Evolutionary conservation across 2,329 filamentous ascomycete genomes (phyloP), one percentile per base, ranked within the genome.

Genomic region (Gyromitra esculenta): DNA sequence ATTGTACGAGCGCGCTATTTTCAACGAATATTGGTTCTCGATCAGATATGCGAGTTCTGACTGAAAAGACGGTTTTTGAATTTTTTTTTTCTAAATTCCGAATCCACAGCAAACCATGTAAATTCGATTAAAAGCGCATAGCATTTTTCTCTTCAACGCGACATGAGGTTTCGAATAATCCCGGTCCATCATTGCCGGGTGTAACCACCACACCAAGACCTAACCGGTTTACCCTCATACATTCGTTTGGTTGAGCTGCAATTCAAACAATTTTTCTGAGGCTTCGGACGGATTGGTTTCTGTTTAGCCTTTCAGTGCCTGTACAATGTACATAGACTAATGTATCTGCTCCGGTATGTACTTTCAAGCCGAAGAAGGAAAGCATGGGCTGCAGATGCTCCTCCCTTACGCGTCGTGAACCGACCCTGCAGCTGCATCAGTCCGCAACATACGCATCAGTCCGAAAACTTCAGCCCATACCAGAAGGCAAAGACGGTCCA

Each of bases 361-460:
- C 25, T 31, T 56, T 57, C 25, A 52, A 52, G 31, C 18, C 21
- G 43, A 39, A n/a, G 43, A 13, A 39, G 21, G 50, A 37, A 60
- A 31, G 68, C 7, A 45, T 48, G 25, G 2, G 25, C 25, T 31
- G 25, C 25, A 31, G 25, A 31, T 31, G 37, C 56, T 73, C 41
- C 31, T 50, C 25, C 18, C 69, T 57, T 64, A 48, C 59, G 68
- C 68, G 48, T 72, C n/a, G 56, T 69, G 71, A 62, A 45, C 64
- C 65, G 57, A 41, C 57, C 21, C 50, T 75, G 72, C 72, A 75
- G 72, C 65, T 75, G 72, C 66, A 59, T 41, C 65, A 71, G 72
- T 71, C 72, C 72, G 72, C 72, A 75, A 70, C 65, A 70, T 75
- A 75, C 72, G 52, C 71, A 75, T 62, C 75, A 63, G 64, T 77